These are phyloP conservation scores for Pisolithus microcarpus DNA, from an alignment of 768 basidiomycete species.

Conservation along the genomic window DNA sequence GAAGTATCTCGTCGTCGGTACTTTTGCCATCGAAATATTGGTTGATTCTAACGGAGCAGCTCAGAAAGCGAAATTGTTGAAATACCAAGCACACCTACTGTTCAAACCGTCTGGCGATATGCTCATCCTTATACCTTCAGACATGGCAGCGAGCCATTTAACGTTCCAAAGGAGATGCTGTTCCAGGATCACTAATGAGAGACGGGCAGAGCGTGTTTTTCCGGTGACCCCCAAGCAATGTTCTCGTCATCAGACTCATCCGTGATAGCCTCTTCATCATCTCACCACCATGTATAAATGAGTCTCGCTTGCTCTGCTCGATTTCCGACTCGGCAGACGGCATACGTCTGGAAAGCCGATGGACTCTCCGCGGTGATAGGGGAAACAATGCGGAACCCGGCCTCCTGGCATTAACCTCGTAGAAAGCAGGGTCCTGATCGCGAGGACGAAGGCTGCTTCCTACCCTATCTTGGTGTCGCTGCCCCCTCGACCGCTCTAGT, in stretches of 20 bases:
- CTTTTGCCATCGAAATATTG: constrained; percentile 91
- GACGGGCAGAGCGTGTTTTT: constrained; percentile 46
- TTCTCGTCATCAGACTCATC: constrained; percentile 43
- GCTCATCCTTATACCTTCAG: constrained; percentile 68
- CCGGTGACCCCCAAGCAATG: constrained; percentile 43
- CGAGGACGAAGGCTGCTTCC: constrained; percentile 8
- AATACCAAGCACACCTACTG: constrained; percentile 41
- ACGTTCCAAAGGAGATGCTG: constrained; percentile 74
- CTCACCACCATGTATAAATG: constrained; percentile 27
- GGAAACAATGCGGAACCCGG: constrained; percentile 40
- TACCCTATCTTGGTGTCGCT: constrained; percentile 17
- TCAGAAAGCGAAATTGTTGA: neutral
- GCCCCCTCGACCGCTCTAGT: constrained; percentile 22
- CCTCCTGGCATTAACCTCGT: constrained; percentile 6
- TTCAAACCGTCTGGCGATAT: constrained; percentile 68
- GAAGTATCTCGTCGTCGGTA: constrained; percentile 92
- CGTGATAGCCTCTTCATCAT: constrained; percentile 20
- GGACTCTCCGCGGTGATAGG: constrained; percentile 47
- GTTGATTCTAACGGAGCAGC: constrained; percentile 56
- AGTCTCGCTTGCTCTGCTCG: constrained; percentile 34
- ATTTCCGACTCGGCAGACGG: constrained; percentile 42
- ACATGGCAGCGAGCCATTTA: constrained; percentile 88
- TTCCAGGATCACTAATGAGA: constrained; percentile 77
- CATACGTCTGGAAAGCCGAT: constrained; percentile 38
- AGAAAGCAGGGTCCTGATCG: constrained; percentile 13